Evolutionary conservation across 2,329 filamentous ascomycete genomes (phyloP).

Genomic region (Kalaharituber pfeilii): DNA sequence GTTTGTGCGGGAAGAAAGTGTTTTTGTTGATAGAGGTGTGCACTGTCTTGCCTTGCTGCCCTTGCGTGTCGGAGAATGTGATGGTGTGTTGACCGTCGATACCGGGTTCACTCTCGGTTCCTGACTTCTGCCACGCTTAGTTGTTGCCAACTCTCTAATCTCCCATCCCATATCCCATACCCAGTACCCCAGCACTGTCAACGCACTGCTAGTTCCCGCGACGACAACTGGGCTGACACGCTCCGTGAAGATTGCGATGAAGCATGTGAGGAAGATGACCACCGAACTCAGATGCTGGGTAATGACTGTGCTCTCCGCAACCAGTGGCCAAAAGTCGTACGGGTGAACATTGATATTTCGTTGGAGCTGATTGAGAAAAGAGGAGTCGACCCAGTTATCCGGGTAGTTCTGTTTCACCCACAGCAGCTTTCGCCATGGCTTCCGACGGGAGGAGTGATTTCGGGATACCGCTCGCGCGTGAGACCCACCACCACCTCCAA

Average conservation of each 20-base stretch:
- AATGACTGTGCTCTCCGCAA: conserved; percentile 88
- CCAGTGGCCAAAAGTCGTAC: conserved; percentile 95
- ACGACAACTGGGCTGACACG: conserved; percentile 80
- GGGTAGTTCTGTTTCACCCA: conserved; percentile 97
- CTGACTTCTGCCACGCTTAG: conserved; percentile 12
- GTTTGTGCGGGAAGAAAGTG: neutral
- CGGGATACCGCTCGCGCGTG: neutral
- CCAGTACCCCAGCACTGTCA: conserved; percentile 73
- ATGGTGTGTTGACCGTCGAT: neutral
- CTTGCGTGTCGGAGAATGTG: neutral
- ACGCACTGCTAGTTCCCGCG: conserved; percentile 65
- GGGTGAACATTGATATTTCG: conserved; percentile 82
- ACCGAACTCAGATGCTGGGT: conserved; percentile 94
- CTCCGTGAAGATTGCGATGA: conserved; percentile 74
- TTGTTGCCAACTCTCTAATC: conserved; percentile 34
- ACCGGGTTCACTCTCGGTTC: neutral
- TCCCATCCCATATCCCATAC: conserved; percentile 85
- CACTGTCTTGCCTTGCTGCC: neutral
- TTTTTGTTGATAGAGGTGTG: neutral
- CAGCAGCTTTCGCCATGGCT: conserved; percentile 76
- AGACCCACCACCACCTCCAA: neutral
- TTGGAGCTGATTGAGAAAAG: conserved; percentile 89
- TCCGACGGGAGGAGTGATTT: conserved; percentile 3
- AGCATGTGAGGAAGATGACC: conserved; percentile 84
- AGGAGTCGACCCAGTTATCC: conserved; percentile 97